Evolutionary conservation across 352 stramenopile genomes (phyloP), one percentile per base, ranked within the genome.

Genomic region (Phytophthora constricta): DNA sequence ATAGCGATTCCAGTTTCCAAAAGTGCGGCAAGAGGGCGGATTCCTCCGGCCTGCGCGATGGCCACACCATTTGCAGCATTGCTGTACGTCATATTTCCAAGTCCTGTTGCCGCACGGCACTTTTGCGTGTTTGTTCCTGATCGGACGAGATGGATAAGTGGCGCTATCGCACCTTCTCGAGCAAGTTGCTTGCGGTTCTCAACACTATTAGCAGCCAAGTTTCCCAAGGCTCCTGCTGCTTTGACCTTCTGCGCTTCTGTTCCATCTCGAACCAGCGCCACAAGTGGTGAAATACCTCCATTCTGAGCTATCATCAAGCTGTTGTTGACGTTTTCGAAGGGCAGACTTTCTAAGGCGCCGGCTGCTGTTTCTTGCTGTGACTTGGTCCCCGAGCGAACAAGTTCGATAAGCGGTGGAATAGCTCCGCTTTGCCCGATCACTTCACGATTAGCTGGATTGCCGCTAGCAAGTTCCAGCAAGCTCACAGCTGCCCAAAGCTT

Each of bases 171-270:
- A 19, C 20, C 45, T 9, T 49, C 58, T 17, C 46, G 4, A 0
- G 49, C 23, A 19, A 27, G 3, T n/a, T n/a, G n/a, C n/a, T n/a
- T n/a, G 23, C 17, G 7, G 31, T 39, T 13, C 31, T 39, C 31
- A 13, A 39, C 13, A 20, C 17, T 7, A 7, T 45, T 45, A 13
- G 7, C 17, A 7, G 37, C 17, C 10, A 45, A 19, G 10, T 20
- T 49, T 8, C 27, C 50, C 13, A 68, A 20, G 4, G 49, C 47
- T 5, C 37, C 46, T 9, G 49, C 50, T 3, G 60, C 60, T 8
- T 27, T 19, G 0, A 20, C 16, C 9, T 43, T 34, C 19, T 33
- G 17, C 16, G 3, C 23, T 8, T 37, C 52, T 7, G 17, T 49
- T 16, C 22, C 19, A 4, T 5, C 16, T 26, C 20, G 34, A 1